Conservation (phyloP, 2,329 filamentous ascomycete genomes). For the Ophiocordyceps camponoti-rufipedis region DNA sequence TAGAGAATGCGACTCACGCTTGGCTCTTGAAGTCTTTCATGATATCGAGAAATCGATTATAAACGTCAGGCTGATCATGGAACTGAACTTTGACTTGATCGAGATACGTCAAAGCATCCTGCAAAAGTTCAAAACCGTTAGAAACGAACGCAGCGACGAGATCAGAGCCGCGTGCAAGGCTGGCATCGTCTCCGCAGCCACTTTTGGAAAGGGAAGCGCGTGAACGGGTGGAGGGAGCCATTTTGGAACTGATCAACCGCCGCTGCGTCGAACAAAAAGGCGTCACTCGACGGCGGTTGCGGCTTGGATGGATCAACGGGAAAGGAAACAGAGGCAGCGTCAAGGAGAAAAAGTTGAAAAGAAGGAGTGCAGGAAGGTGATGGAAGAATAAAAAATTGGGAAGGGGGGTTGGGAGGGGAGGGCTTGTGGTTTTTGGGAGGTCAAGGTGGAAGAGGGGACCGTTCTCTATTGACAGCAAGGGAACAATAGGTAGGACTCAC, state of each 20-base stretch:
- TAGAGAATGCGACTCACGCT: constrained; percentile 39
- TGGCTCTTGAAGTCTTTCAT: constrained; percentile 99
- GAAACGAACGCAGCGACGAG: neutral
- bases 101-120: constrained; percentile 76
- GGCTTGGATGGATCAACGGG: neutral
- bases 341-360: neutral
- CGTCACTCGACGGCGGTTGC: neutral
- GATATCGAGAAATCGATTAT: constrained; percentile 91
- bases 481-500: constrained; percentile 18
- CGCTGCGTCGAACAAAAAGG: neutral
- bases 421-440: neutral
- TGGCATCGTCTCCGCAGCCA: too few species aligned
- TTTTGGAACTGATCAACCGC: too few species aligned
- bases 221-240: too few species aligned
- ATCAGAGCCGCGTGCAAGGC: too few species aligned
- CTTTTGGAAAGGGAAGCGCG: neutral
- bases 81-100: constrained; percentile 99
- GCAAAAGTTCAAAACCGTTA: neutral
- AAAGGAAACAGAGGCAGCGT: neutral
- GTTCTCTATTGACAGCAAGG: neutral
- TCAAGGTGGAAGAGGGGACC: neutral
- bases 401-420: neutral
- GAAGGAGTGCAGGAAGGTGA: neutral
- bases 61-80: constrained; percentile 89
- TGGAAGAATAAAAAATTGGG: neutral